A percentile compares a stretch with the other conserved stretches of the same genome.
These are phyloP conservation scores for Citrus trifoliata DNA, from an alignment of 345 rosid genomes.

Conservation along the genomic window DNA sequence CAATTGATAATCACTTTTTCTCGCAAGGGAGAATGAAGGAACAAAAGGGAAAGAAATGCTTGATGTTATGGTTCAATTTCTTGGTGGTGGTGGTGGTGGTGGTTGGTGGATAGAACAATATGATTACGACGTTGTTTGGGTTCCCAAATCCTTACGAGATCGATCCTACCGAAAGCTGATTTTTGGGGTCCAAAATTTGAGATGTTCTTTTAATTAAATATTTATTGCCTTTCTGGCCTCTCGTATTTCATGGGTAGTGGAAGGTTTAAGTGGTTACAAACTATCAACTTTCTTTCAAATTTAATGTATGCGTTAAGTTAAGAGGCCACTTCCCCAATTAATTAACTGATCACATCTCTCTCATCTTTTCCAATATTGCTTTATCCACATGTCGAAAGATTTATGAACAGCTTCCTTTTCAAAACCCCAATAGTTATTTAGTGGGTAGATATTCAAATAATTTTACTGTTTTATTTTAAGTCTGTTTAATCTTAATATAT, in stretches of 20 bases:
- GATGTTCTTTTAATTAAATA: background rate
- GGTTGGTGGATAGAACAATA: background rate
- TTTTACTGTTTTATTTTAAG: no score
- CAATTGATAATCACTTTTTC: background rate
- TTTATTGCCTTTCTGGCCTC: constrained; percentile 6
- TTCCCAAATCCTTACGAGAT: background rate
- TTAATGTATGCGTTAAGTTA: background rate
- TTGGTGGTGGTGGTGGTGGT: background rate
- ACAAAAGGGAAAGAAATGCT: background rate
- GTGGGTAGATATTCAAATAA: no score
- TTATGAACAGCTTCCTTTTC: no score
- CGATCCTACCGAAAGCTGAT: background rate
- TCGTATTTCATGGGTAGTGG: background rate
- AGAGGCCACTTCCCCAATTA: background rate
- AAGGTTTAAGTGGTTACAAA: background rate
- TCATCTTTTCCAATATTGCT: no score
- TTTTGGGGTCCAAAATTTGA: background rate
- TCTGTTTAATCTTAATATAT: no score
- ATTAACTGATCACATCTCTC: background rate
- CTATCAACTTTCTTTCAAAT: background rate
- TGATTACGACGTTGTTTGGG: background rate
- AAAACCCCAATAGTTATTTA: no score
- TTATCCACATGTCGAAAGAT: no score
- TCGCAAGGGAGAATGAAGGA: no score
- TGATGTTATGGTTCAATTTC: no score